Conservation (phyloP, 768 basidiomycete genomes). For the Rhodotorula babjevae region DNA sequence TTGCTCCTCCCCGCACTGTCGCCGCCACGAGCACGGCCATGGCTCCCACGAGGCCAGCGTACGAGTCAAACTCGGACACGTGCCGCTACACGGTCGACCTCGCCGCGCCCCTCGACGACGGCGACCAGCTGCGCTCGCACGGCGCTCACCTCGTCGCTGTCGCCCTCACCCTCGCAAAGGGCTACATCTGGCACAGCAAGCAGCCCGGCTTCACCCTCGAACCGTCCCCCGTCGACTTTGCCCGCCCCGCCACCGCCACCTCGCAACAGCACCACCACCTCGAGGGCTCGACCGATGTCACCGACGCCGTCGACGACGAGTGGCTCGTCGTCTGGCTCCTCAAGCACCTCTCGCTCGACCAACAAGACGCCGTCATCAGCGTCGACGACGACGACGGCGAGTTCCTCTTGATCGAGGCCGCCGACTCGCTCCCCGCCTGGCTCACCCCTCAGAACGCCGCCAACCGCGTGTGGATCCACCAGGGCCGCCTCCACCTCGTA, state of each 20-base stretch:
- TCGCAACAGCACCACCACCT: constrained; percentile 45
- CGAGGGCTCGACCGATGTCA: constrained; percentile 81
- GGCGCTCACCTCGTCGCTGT: constrained; percentile 3
- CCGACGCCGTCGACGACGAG: constrained; percentile 96
- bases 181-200: constrained; percentile 31
- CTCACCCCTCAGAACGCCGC: constrained; percentile 83
- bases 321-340: constrained; percentile 92
- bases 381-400: constrained; percentile 80
- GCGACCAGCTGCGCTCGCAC: not conserved
- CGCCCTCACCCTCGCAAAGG: not conserved
- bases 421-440: constrained; percentile 82
- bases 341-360: constrained; percentile 66
- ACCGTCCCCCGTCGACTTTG: not conserved
- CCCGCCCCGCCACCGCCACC: not conserved
- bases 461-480: constrained; percentile 93
- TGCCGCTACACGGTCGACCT: constrained; percentile 10
- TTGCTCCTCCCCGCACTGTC: not conserved
- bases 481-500: constrained; percentile 75
- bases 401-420: constrained; percentile 93
- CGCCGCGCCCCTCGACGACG: not conserved
- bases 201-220: not conserved
- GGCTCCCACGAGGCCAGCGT: not conserved
- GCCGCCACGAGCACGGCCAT: not conserved
- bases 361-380: constrained; percentile 63
- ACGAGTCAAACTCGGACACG: not conserved